Conservation (phyloP, 2,329 filamentous ascomycete genomes). For the Diaporthe sp. region DNA sequence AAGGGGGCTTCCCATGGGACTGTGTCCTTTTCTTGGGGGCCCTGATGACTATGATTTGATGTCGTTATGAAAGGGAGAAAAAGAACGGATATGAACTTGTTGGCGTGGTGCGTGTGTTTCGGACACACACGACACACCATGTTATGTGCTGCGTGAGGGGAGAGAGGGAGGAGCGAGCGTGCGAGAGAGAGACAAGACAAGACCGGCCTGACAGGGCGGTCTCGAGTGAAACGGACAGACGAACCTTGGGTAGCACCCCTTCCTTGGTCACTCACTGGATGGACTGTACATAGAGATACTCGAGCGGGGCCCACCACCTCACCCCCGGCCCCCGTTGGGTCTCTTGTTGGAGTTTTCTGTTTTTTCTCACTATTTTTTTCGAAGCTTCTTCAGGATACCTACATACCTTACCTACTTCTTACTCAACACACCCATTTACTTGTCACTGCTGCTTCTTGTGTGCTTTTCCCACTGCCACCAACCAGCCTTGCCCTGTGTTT, state of each 20-base stretch:
- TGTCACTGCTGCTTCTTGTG: not conserved
- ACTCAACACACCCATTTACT: not conserved
- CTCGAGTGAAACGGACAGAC: not conserved
- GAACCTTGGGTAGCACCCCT: not conserved
- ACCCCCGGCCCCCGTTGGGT: not conserved
- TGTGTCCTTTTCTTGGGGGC: not conserved
- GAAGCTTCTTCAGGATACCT: slow-evolving; percentile 24
- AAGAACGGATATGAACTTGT: slow-evolving; percentile 12
- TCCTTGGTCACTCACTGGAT: not conserved
- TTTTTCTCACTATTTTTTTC: not conserved
- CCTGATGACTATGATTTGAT: slow-evolving; percentile 32
- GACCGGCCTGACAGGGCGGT: not conserved
- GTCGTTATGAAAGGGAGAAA: slow-evolving; percentile 27
- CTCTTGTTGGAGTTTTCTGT: not conserved
- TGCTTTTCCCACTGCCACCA: not conserved
- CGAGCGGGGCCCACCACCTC: not conserved
- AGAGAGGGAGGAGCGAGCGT: not conserved
- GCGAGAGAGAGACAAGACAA: not conserved
- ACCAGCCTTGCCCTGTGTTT: not conserved
- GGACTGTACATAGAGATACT: slow-evolving; percentile 19
- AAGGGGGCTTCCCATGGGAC: not conserved
- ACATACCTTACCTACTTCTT: slow-evolving; percentile 21
- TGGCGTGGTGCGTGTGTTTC: not conserved
- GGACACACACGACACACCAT: not conserved
- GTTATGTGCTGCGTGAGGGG: not conserved